Evolutionary conservation across 371 early-diverging fungal species (phyloP), one percentile per base, ranked within the genome.

Genomic region (Lichtheimia hyalospora): DNA sequence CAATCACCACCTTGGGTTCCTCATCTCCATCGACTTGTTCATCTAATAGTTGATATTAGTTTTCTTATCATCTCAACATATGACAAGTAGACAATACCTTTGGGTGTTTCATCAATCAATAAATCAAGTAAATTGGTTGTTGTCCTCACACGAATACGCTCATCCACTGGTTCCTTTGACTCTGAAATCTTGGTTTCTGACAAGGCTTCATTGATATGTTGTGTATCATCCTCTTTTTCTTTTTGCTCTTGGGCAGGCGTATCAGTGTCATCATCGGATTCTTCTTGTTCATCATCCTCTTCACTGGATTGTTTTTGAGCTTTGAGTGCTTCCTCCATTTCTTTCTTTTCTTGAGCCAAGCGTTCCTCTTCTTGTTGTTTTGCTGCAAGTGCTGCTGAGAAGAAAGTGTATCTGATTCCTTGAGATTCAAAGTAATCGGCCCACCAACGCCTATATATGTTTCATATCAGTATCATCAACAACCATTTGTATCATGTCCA

Each of bases 331-430:
- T 68, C 62, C 58, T 79, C 73, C 49, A 67, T 53, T 46, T 76
- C 74, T 53, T 71, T 56, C 46, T 75, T 68, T 52, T 78, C 64
- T 46, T 55, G 52, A 54, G 44, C 66, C 23, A 65, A 67, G 28
- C 79, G 70, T 42, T 85, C 84, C 52, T 83, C 78, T 51, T 87
- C 81, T 61, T 80, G 77, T 20, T 70, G 65, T 39, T 84, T 70
- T 40, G 84, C 81, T 49, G 86, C 83, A 53, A 87, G 63, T 46
- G 72, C 85, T 52, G 90, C 98, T 14, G 97, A 96, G 74, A 96
- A 98, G 77, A 96, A 98, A 41, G 89, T 83, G 62, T 91, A 96
- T 43, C 82, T 73, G 55, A 97, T 92, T 12, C 88, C 89, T 52
- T 92, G 69, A 14, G 69, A 40, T 44, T 92, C 89, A 74, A 97